Conservation (phyloP, 192 early-diverging fungal genomes). For the Entomortierella lignicola region DNA sequence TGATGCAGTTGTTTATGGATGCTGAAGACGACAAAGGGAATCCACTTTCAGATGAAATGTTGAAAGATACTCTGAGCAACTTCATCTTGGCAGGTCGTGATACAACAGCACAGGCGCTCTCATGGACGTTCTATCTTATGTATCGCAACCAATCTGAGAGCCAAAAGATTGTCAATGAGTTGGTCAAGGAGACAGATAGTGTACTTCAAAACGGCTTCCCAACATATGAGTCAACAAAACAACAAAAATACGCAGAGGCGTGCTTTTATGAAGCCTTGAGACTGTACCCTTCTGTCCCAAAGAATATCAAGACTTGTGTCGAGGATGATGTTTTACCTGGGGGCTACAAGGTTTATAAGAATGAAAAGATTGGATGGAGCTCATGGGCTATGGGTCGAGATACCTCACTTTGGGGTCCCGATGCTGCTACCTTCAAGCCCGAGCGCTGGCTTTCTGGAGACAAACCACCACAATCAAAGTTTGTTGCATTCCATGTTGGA, state of each 20-base stretch:
- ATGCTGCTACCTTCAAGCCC: conserved; percentile 72
- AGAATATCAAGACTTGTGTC: conserved; percentile 67
- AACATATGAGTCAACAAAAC: conserved; percentile 42
- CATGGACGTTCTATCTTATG: conserved; percentile 64
- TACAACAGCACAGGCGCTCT: conserved; percentile 67
- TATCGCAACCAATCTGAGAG: conserved; percentile 44
- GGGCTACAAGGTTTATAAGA: conserved; percentile 66
- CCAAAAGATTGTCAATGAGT: conserved; percentile 29
- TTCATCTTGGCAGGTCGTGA: conserved; percentile 64
- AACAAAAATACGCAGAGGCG: conserved; percentile 47
- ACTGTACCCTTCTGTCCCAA: conserved; percentile 76
- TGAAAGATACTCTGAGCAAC: conserved; percentile 63
- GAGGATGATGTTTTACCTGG: conserved; percentile 75
- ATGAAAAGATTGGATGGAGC: conserved; percentile 60
- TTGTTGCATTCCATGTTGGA: conserved; percentile 68
- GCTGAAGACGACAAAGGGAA: conserved; percentile 56
- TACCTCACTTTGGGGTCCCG: conserved; percentile 68
- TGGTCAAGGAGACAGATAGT: conserved; percentile 51
- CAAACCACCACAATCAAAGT: conserved; percentile 59
- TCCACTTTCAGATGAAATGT: conserved; percentile 47
- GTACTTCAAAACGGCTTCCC: conserved; percentile 18
- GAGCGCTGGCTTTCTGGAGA: conserved; percentile 70
- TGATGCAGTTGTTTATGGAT: conserved; percentile 63
- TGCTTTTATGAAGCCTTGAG: conserved; percentile 72
- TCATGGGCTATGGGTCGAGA: conserved; percentile 67